Percentiles rank a stretch among this genome's conserved stretches.
Evolutionary conservation across 805 yeast species (phyloP).

Genomic region (Candida ipomoeae): DNA sequence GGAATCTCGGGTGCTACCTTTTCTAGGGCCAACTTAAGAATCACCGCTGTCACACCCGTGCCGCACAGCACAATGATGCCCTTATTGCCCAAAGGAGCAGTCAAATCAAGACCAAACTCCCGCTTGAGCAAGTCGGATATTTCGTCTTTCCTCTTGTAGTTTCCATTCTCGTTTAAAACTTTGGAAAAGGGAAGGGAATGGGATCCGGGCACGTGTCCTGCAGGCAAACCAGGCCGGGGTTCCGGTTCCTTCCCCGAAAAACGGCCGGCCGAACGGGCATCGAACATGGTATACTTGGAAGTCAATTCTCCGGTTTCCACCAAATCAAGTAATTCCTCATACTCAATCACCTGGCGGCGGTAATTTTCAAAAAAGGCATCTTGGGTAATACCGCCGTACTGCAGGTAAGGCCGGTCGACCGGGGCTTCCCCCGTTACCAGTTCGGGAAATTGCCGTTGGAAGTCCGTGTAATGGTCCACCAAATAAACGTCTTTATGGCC

Average conservation of each 20-base stretch:
- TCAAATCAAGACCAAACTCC: conserved; percentile 31
- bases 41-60: conserved; percentile 92
- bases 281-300: conserved; percentile 54
- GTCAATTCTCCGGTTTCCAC: conserved; percentile 47
- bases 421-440: conserved; percentile 15
- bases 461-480: conserved; percentile 63
- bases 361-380: conserved; percentile 31
- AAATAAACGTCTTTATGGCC: conserved; percentile 70
- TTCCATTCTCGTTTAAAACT: conserved; percentile 48
- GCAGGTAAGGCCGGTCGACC: conserved; percentile 4
- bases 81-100: conserved; percentile 34
- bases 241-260: conserved; percentile 81
- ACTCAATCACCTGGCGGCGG: conserved; percentile 53
- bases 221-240: conserved; percentile 81
- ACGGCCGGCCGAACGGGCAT: conserved; percentile 76
- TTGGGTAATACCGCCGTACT: conserved; percentile 20
- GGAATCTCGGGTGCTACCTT: conserved; percentile 34
- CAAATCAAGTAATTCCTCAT: conserved; percentile 59
- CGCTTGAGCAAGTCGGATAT: conserved; percentile 43
- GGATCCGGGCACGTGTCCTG: conserved; percentile 88
- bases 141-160: conserved; percentile 46
- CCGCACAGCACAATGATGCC: conserved; percentile 90
- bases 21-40: conserved; percentile 66
- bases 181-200: conserved; percentile 69
- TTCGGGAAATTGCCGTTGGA: conserved; percentile 40